Conservation (phyloP, 805 yeast species). For the Kuraishia piskuri region DNA sequence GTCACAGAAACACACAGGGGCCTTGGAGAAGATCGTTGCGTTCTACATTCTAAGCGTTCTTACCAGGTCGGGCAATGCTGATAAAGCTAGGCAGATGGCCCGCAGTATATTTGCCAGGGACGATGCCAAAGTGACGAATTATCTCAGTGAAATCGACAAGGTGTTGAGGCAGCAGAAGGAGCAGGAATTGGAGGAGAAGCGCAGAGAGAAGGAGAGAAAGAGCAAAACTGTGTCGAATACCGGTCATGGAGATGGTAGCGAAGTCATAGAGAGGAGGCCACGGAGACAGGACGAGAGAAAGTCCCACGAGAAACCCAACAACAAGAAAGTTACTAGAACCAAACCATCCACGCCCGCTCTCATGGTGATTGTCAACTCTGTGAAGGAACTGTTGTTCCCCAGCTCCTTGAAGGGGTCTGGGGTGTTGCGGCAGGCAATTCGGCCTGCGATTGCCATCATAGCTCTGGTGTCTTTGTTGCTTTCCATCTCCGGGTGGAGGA, state of each 20-base stretch:
- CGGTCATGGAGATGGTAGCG: neutral
- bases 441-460: slow-evolving; percentile 4
- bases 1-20: neutral
- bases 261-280: neutral
- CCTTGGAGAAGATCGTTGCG: neutral
- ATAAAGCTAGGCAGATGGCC: neutral
- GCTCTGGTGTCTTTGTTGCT: slow-evolving; percentile 2
- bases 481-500: neutral
- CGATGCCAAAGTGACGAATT: neutral
- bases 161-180: slow-evolving; percentile 4
- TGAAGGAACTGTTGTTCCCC: slow-evolving; percentile 1
- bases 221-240: neutral
- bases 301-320: neutral
- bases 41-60: slow-evolving; percentile 3
- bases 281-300: slow-evolving; percentile 1
- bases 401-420: neutral
- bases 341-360: neutral
- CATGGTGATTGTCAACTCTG: neutral
- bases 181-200: slow-evolving; percentile 15
- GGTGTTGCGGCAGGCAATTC: neutral
- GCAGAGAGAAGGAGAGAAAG: slow-evolving; percentile 5
- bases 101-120: neutral
- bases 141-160: neutral
- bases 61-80: neutral
- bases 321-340: neutral